Evolutionary conservation across 1,139 yeast genomes (phyloP), one percentile per base, ranked within the genome.

Genomic region (Suhomyces bolitotheri): DNA sequence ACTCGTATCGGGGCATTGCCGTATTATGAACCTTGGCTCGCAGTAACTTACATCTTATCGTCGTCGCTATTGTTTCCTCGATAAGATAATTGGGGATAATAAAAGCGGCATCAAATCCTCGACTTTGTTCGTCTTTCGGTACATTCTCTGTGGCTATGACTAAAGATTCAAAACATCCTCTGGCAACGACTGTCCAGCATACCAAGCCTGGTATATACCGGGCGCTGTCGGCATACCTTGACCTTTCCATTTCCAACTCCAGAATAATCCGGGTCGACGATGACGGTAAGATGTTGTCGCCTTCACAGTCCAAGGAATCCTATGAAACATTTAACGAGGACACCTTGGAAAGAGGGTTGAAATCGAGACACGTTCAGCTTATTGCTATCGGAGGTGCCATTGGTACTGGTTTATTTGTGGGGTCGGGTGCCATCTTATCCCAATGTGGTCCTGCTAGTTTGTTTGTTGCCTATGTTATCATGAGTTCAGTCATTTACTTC

Each of bases 371-470:
- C 39, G 64, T 63, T 16, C 66, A 59, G 40, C 56, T 66, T 40
- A 55, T 66, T 33, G 70, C 69, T 12, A 50, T 65, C 29, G 70
- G 70, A 33, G 71, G 71, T 30, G 62, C 66, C 41, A 64, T 65
- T 33, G 71, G 72, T 36, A 66, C 72, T 2, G 73, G 72, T 31
- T 51, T 67, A 29, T 66, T 67, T 43, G 60, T 76, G 33, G 78
- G 79, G 31, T 60, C 76, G 5, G 79, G 80, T 34, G 55, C 69
- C 9, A 66, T 72, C 3, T 56, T 77, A 25, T 50, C 66, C 8
- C 46, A 50, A 10, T 65, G 72, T 51, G 82, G 82, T 9, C 81
- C 82, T 1, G 80, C 72, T 1, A 64, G 73, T 11, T 51, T 77
- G 29, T 58, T 76, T 10, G 52, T 71, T 14, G 66, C 77, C 11